Conservation (phyloP, 2,329 filamentous ascomycete genomes). For the Fusarium sarcochroum region DNA sequence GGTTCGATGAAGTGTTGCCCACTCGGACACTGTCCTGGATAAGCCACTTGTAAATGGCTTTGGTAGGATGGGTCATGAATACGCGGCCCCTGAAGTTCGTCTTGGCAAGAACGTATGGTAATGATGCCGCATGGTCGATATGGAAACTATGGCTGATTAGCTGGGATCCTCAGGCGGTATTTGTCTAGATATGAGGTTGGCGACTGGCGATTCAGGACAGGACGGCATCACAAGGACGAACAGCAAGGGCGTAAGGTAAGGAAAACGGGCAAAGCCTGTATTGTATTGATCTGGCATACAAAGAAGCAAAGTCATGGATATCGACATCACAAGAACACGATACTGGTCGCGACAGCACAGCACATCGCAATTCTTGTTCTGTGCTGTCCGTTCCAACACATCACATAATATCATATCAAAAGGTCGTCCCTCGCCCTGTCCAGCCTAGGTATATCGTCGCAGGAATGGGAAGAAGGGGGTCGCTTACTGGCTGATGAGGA, state of each 20-base stretch:
- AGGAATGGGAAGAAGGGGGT: slow-evolving; percentile 32
- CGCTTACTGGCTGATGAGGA: slow-evolving; percentile 98
- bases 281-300: slow-evolving; percentile 59
- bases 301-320: slow-evolving; percentile 45
- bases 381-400: slow-evolving; percentile 45
- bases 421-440: slow-evolving; percentile 49
- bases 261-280: slow-evolving; percentile 49
- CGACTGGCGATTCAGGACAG: slow-evolving; percentile 41
- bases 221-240: slow-evolving; percentile 48
- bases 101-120: slow-evolving; percentile 97
- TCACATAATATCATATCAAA: slow-evolving; percentile 40
- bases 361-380: background rate
- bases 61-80: slow-evolving; percentile 99
- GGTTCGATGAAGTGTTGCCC: slow-evolving; percentile 76
- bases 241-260: slow-evolving; percentile 43
- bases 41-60: slow-evolving; percentile 99
- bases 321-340: slow-evolving; percentile 46
- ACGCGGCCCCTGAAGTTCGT: slow-evolving; percentile 97
- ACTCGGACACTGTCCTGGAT: slow-evolving; percentile 97
- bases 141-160: slow-evolving; percentile 80
- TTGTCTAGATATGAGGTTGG: slow-evolving; percentile 29
- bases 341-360: slow-evolving; percentile 27
- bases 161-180: slow-evolving; percentile 31
- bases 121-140: slow-evolving; percentile 97
- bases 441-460: slow-evolving; percentile 46